Conservation (phyloP, 1,284 basidiomycete species). For the Heliocybe sulcata region DNA sequence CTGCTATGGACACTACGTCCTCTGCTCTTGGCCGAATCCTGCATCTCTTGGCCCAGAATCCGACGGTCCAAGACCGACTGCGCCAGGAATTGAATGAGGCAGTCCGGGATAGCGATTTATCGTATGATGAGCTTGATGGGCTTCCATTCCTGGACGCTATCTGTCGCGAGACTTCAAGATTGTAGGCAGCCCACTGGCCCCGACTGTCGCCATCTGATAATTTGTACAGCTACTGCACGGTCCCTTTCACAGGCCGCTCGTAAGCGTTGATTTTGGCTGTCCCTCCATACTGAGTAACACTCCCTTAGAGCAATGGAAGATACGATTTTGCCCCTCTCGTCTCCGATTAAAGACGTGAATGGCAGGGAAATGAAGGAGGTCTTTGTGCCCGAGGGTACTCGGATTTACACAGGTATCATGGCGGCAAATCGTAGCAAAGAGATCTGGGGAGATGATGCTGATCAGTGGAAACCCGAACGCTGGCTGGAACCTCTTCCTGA, state of each 20-base stretch:
- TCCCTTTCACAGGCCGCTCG: not conserved
- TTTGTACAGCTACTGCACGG: not conserved
- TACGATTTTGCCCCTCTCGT: slow-evolving; percentile 8
- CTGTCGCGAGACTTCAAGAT: not conserved
- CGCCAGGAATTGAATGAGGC: not conserved
- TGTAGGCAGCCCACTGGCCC: not conserved
- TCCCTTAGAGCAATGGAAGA: slow-evolving; percentile 10
- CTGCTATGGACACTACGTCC: not conserved
- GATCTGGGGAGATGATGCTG: slow-evolving; percentile 19
- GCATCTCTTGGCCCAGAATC: not conserved
- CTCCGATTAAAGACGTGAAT: slow-evolving; percentile 3
- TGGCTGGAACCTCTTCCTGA: slow-evolving; percentile 12
- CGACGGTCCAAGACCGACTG: not conserved
- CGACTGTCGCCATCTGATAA: not conserved
- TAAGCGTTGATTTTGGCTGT: not conserved
- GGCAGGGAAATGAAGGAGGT: slow-evolving; percentile 5
- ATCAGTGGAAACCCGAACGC: slow-evolving; percentile 19
- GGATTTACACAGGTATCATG: slow-evolving; percentile 13
- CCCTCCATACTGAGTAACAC: not conserved
- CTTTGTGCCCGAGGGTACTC: slow-evolving; percentile 6
- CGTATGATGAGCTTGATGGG: not conserved
- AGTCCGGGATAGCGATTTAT: not conserved
- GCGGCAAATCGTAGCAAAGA: slow-evolving; percentile 13
- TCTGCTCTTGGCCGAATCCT: not conserved
- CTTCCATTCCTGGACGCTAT: not conserved